Base-by-base conservation (phyloP, 1,139 yeast species). In the Yamadazyma spencermartinsiae region DNA sequence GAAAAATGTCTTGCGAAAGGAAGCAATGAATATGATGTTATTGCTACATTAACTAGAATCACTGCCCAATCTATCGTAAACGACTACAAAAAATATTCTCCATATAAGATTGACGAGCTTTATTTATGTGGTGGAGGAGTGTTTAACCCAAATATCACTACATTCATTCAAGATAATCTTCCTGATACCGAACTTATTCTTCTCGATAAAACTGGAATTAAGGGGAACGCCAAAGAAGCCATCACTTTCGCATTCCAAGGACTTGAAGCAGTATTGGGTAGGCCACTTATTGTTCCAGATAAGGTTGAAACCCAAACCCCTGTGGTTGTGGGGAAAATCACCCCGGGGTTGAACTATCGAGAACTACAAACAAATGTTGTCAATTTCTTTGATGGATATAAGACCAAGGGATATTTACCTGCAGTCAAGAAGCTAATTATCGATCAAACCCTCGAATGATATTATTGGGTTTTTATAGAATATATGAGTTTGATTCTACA, bases 51-150 rank as follows among this genome's bases (percentile, higher is more conserved):
- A 8, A 44, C 49, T 3, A 34, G 49, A 31, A 44, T 46, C 4
- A 44, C 50, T 17, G 39, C 45, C 15, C 40, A 44, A 31, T 27
- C 47, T 8, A 42, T 45, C 26, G 45, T 39, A 12, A 34, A 39
- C 20, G 48, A 40, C 15, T 45, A 44, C 26, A 33, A 24, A 10
- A 41, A 40, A 31, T 43, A 41, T 40, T 23, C 40, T 9, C 39
- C 36, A 18, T 25, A 34, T 13, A 37, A 29, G 7, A 39, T 44
- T 7, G 47, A 44, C 29, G 47, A 40, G 21, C 12, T 44, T n/a
- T 44, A 32, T 25, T 31, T 44, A 29, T 44, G 49, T 31, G 48
- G 48, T 23, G 48, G 49, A 17, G 48, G 49, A 17, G 46, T 46
- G 11, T 37, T 34, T 20, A 44, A 45, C 39, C 45, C 46, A 5